Evolutionary conservation across 2,329 filamentous ascomycete genomes (phyloP), one percentile per base, ranked within the genome.

Genomic region (Fusarium oligoseptatum): DNA sequence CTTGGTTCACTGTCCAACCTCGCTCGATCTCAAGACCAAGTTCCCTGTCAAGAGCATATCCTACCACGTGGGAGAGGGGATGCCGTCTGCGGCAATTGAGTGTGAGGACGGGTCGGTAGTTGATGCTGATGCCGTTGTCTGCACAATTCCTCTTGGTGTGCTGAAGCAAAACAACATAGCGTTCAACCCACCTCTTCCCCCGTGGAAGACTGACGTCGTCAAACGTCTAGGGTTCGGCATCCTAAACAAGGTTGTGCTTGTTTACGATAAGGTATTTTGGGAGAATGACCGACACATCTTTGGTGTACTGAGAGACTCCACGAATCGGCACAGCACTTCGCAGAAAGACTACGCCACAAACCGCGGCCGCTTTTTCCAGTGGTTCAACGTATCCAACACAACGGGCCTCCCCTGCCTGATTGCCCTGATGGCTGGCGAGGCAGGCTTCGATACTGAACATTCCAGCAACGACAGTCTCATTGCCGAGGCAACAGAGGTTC

Each of bases 361-460:
- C 71, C 91, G 96, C 63, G 96, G 96, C n/a, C 92, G 95, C 27
- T 98, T 98, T 84, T 99, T 98, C 79, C 91, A 99, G 77, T 98
- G 98, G 90, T 98, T 98, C 90, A 98, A 99, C 78, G 95, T 95
- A 64, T 93, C 95, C 70, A 94, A 95, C 76, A 97, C 94, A 4
- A 95, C 94, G 55, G 97, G 97, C 1, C 87, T 97, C 39, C 97
- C 94, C 2, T 95, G 95, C 61, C 88, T 98, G 27, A 91, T 98
- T 70, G 97, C 95, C 10, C 88, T 99, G 32, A 98, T 99, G 96
- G 96, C 96, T 60, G 97, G 97, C 24, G 94, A 98, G 77, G 94
- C 97, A 22, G 97, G 95, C 17, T 94, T 95, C 76, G 93, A 97
- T 73, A 95, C 95, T 0, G 97, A 99, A 83, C 87, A 87, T 61